These are phyloP conservation scores for Leccinellum rugosiceps DNA, from an alignment of 768 basidiomycete species.

Conservation along the genomic window DNA sequence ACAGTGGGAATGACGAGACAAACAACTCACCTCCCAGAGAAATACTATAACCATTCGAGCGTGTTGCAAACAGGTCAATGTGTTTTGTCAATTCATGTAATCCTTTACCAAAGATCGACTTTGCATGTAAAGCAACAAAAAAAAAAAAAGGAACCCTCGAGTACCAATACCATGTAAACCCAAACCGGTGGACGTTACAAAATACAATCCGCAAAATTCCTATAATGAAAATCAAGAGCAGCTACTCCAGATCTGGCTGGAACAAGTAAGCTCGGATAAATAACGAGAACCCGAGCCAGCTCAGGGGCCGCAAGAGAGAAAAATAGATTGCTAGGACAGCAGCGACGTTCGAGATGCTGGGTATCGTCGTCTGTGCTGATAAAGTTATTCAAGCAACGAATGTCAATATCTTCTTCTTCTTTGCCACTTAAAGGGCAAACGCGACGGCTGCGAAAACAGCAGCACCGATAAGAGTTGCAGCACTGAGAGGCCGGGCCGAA, in stretches of 20 bases:
- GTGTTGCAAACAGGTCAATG: neutral
- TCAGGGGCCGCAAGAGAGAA: neutral
- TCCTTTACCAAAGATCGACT: slow-evolving; percentile 11
- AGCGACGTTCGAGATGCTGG: slow-evolving; percentile 24
- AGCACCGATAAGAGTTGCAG: slow-evolving; percentile 21
- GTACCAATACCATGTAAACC: slow-evolving; percentile 1
- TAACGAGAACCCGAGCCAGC: slow-evolving; percentile 7
- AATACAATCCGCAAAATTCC: neutral
- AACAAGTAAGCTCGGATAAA: slow-evolving; percentile 13
- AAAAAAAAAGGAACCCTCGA: slow-evolving; percentile 5
- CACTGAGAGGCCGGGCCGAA: slow-evolving; percentile 21
- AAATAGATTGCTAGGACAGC: slow-evolving; percentile 24
- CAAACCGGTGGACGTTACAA: slow-evolving; percentile 14
- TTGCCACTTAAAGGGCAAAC: slow-evolving; percentile 21
- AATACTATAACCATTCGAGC: neutral
- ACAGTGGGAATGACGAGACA: neutral
- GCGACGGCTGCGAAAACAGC: slow-evolving; percentile 18
- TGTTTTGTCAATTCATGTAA: neutral
- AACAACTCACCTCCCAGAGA: neutral
- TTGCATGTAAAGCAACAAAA: slow-evolving; percentile 4
- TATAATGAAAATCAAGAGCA: slow-evolving; percentile 6
- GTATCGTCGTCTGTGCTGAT: slow-evolving; percentile 36
- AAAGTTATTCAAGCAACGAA: slow-evolving; percentile 26
- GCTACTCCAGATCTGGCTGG: slow-evolving; percentile 11
- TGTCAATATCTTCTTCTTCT: slow-evolving; percentile 5